Conservation (phyloP, 2,329 filamentous ascomycete genomes). For the Xylariaceae sp. region DNA sequence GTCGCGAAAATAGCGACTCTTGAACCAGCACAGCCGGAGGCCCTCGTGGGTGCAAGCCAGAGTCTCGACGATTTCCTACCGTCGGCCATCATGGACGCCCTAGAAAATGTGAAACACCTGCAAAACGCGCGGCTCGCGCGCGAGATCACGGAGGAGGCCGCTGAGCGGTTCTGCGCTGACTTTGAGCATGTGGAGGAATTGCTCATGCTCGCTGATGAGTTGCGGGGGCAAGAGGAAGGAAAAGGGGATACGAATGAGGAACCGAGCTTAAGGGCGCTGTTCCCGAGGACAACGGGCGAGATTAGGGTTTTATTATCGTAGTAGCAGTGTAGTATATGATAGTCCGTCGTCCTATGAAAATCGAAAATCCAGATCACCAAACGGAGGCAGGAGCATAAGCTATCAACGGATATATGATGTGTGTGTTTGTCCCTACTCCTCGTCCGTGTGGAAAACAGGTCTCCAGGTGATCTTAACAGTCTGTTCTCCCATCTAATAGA, state of each 20-base stretch:
- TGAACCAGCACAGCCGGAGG: conserved; percentile 63
- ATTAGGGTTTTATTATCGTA: conserved; percentile 65
- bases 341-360: no score
- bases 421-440: no score
- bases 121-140: conserved; percentile 75
- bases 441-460: no score
- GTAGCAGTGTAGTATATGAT: neutral
- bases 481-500: no score
- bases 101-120: conserved; percentile 78
- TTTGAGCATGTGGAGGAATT: conserved; percentile 70
- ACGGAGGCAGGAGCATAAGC: no score
- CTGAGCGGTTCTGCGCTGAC: conserved; percentile 81
- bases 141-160: conserved; percentile 81
- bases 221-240: conserved; percentile 38
- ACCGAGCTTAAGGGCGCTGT: conserved; percentile 51
- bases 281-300: conserved; percentile 66
- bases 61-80: conserved; percentile 89
- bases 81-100: conserved; percentile 89
- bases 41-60: conserved; percentile 73
- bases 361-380: no score
- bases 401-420: no score
- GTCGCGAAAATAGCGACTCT: conserved; percentile 62
- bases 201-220: conserved; percentile 53
- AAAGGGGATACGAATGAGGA: conserved; percentile 36
- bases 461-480: no score